Evolutionary conservation across 148 eudicot species (phyloP).

Genomic region (Hydrangea macrophylla): DNA sequence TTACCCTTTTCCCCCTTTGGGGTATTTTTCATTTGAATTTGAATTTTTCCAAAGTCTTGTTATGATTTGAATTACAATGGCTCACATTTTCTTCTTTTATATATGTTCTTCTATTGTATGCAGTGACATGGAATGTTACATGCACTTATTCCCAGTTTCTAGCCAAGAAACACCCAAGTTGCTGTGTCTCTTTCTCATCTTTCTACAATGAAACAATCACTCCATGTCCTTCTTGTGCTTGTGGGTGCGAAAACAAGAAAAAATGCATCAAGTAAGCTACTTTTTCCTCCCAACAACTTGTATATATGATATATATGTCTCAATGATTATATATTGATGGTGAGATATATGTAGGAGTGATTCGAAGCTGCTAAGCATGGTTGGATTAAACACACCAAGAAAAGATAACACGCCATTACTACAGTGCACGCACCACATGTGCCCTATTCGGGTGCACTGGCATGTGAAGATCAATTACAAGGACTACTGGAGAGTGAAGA

Average conservation of each 20-base stretch:
- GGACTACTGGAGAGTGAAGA: constrained; percentile 85
- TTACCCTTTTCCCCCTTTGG: no score
- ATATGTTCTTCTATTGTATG: constrained; percentile 1
- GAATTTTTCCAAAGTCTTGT: no score
- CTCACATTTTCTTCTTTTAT: background rate
- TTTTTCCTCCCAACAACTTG: background rate
- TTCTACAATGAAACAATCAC: constrained; percentile 87
- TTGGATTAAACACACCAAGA: constrained; percentile 54
- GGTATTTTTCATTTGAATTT: no score
- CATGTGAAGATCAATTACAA: constrained; percentile 84
- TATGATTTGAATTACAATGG: background rate
- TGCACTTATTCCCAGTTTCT: constrained; percentile 91
- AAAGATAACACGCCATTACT: constrained; percentile 63
- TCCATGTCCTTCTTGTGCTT: constrained; percentile 82
- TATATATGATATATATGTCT: background rate
- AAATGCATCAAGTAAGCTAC: constrained; percentile 70
- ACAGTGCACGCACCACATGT: constrained; percentile 90
- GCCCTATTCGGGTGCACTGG: constrained; percentile 93
- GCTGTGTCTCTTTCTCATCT: constrained; percentile 83
- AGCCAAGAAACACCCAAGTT: constrained; percentile 71
- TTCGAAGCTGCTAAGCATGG: constrained; percentile 53
- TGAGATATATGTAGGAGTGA: constrained; percentile 47
- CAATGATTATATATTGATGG: background rate
- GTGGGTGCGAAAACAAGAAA: constrained; percentile 76
- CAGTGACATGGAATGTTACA: constrained; percentile 98